Base-by-base conservation (phyloP, 73 alveolate species). In the Blepharisma stoltei region DNA sequence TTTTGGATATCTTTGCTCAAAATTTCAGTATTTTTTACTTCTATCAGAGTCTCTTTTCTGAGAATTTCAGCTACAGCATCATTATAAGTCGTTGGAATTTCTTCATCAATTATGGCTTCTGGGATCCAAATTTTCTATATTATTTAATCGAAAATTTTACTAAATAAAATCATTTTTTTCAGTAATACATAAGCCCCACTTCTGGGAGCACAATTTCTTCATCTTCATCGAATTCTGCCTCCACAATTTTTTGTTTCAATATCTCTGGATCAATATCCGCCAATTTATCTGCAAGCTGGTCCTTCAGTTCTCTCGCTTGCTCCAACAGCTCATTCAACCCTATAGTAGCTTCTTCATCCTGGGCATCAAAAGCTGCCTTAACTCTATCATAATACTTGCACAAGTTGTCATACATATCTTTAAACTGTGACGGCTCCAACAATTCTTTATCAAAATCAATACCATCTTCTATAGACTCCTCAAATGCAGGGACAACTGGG, bases 361-460 rank as follows among this genome's bases (percentile, higher is more conserved):
- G 73, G 0, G 73, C 14, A 25, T 60, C 73, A 60, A 60, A 60
- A 60, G 73, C 45, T 1, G 73, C 73, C 46, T 60, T 11, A 18
- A 60, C 46, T 60, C 23, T 14, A 5, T 60, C 23, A 60, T 60
- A 60, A 60, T 60, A 60, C 11, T 11, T 60, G 23, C 18, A 18
- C 11, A 60, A 25, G n/a, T 60, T 60, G 2, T 60, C 49, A 14
- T 14, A 38, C 73, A 60, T 43, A 27, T 32, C 81, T 23, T 23
- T 45, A 21, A 71, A 32, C 6, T 71, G 81, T 1, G 81, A 55
- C 75, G 77, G 76, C 21, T 81, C 53, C 60, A 84, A 79, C 6
- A 81, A 78, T 45, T 84, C 76, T 23, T 78, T 27, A 80, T 84
- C 91, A 44, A 85, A 81, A 70, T 83, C 82, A 67, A 83, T 53